Percentiles rank a stretch among this genome's conserved stretches.
Evolutionary conservation across 2,329 filamentous ascomycete genomes (phyloP).

Genomic region (Calonectria montana): DNA sequence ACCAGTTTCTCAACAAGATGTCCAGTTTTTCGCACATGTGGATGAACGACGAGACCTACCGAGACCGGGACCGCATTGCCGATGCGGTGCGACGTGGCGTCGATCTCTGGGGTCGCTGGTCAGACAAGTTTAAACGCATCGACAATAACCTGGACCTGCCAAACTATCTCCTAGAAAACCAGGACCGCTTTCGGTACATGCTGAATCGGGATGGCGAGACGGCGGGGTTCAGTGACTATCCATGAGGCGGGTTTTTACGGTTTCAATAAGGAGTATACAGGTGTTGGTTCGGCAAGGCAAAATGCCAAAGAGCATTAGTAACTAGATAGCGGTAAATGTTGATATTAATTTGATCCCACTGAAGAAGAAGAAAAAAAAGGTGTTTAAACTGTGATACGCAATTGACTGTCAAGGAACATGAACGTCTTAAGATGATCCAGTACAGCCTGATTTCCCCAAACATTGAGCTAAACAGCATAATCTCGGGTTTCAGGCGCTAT

Average conservation of each 20-base stretch:
- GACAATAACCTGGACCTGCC: conserved; percentile 66
- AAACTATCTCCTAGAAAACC: conserved; percentile 53
- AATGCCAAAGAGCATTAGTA: background rate
- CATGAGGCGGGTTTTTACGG: conserved; percentile 30
- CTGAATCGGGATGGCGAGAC: conserved; percentile 57
- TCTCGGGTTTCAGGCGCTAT: background rate
- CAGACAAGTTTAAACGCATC: conserved; percentile 60
- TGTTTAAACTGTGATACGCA: background rate
- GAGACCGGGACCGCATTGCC: conserved; percentile 60
- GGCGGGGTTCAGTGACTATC: conserved; percentile 62
- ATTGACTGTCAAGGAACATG: too few relatives aligned
- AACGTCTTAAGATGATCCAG: background rate
- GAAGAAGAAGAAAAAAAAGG: background rate
- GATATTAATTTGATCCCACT: background rate
- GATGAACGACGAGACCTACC: conserved; percentile 62
- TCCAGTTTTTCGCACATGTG: conserved; percentile 65
- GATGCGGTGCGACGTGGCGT: conserved; percentile 61
- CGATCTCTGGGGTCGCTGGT: conserved; percentile 65
- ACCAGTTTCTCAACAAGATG: conserved; percentile 67
- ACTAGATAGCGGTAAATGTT: background rate
- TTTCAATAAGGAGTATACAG: conserved; percentile 1
- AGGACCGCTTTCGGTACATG: conserved; percentile 57
- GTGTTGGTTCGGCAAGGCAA: background rate
- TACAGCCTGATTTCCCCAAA: background rate
- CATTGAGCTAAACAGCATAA: background rate